Conservation (phyloP, 108 stramenopile genomes). For the Cyclotella baltica region DNA sequence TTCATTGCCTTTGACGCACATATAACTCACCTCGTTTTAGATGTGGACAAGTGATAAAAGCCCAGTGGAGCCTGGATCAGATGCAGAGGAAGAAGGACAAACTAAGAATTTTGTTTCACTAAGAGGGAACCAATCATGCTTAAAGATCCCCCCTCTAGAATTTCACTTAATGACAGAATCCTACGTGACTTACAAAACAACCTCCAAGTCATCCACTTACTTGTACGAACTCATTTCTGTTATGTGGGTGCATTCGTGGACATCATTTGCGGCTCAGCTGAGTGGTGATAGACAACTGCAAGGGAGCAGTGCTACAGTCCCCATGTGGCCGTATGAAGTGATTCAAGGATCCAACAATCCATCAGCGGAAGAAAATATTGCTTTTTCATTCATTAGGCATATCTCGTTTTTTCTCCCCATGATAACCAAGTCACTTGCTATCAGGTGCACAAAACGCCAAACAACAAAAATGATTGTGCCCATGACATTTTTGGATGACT, state of each 20-base stretch:
- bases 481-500: slow-evolving; percentile 68
- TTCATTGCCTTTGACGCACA: background rate
- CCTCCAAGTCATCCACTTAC: slow-evolving; percentile 17
- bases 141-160: slow-evolving; percentile 23
- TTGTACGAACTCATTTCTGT: slow-evolving; percentile 45
- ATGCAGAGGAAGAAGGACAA: slow-evolving; percentile 67
- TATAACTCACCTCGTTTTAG: background rate
- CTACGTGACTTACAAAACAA: background rate
- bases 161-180: slow-evolving; percentile 35
- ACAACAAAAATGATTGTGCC: slow-evolving; percentile 41
- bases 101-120: slow-evolving; percentile 19
- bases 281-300: slow-evolving; percentile 21
- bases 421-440: slow-evolving; percentile 76
- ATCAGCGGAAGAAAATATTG: slow-evolving; percentile 33
- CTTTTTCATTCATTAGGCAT: slow-evolving; percentile 59
- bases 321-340: slow-evolving; percentile 52
- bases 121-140: slow-evolving; percentile 48
- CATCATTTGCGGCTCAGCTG: slow-evolving; percentile 38
- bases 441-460: slow-evolving; percentile 55
- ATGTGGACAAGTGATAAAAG: slow-evolving; percentile 14
- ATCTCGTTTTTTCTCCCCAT: slow-evolving; percentile 78
- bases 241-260: slow-evolving; percentile 60
- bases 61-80: slow-evolving; percentile 59
- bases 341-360: slow-evolving; percentile 46
- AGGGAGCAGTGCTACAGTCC: slow-evolving; percentile 33